Conservation (phyloP, 108 stramenopile genomes). For the Nitzschia palea region DNA sequence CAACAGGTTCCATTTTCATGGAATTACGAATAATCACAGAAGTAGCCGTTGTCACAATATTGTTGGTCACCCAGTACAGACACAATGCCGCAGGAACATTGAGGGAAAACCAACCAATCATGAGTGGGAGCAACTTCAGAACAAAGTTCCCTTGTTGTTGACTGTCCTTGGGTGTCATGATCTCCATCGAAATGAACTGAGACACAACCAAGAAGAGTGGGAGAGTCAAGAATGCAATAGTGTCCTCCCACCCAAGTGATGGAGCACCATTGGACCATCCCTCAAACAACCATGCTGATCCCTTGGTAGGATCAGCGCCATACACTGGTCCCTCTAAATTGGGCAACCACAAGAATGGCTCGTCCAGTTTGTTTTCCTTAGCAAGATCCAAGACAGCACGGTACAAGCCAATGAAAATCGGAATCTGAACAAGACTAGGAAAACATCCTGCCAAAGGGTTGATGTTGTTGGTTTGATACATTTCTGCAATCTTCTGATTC, state of each 20-base stretch:
- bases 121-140: slow-evolving; percentile 90
- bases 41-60: slow-evolving; percentile 86
- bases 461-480: slow-evolving; percentile 92
- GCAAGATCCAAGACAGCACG: slow-evolving; percentile 90
- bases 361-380: slow-evolving; percentile 85
- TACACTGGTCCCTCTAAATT: slow-evolving; percentile 96
- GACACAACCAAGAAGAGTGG: slow-evolving; percentile 85
- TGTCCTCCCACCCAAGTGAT: slow-evolving; percentile 92
- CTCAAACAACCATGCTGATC: slow-evolving; percentile 85
- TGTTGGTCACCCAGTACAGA: slow-evolving; percentile 97
- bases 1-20: slow-evolving; percentile 50
- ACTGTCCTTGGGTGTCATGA: slow-evolving; percentile 77
- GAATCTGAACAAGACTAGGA: slow-evolving; percentile 92
- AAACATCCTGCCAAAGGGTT: slow-evolving; percentile 96
- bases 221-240: slow-evolving; percentile 79
- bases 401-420: slow-evolving; percentile 96
- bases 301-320: slow-evolving; percentile 90
- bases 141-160: slow-evolving; percentile 72
- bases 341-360: slow-evolving; percentile 95
- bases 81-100: slow-evolving; percentile 94
- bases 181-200: slow-evolving; percentile 86
- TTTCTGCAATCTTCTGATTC: slow-evolving; percentile 92
- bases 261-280: slow-evolving; percentile 83
- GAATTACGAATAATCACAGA: slow-evolving; percentile 72
- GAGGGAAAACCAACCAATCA: slow-evolving; percentile 95